Percentiles rank a stretch among this genome's conserved stretches.
Evolutionary conservation across 495 filamentous ascomycete genomes (phyloP).

Genomic region (Penicillium coprophilum): DNA sequence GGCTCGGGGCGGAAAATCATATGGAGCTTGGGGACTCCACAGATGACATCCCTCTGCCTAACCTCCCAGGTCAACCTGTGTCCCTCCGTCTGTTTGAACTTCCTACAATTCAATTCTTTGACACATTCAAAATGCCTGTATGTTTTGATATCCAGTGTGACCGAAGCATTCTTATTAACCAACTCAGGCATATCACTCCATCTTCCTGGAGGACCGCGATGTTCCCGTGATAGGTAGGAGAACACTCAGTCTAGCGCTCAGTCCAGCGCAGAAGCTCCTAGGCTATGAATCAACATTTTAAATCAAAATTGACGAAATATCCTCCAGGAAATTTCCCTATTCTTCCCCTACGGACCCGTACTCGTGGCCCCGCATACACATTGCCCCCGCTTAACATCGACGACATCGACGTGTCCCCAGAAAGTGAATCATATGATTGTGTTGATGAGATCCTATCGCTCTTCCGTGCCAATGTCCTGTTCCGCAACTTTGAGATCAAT

Average conservation of each 20-base stretch:
- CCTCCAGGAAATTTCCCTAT: slow-evolving; percentile 83
- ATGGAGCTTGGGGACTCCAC: slow-evolving; percentile 28
- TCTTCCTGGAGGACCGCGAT: slow-evolving; percentile 81
- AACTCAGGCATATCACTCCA: slow-evolving; percentile 82
- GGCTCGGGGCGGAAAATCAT: slow-evolving; percentile 48
- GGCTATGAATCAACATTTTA: slow-evolving; percentile 4
- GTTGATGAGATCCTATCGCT: slow-evolving; percentile 89
- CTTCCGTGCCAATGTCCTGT: slow-evolving; percentile 97
- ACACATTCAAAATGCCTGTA: slow-evolving; percentile 52
- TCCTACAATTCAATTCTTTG: slow-evolving; percentile 20
- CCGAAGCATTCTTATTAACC: slow-evolving; percentile 9
- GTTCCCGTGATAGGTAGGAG: slow-evolving; percentile 62
- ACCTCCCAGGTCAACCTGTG: slow-evolving; percentile 28
- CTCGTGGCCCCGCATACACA: slow-evolving; percentile 86
- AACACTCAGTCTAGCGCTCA: slow-evolving; percentile 15
- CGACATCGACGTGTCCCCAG: slow-evolving; percentile 72
- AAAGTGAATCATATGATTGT: slow-evolving; percentile 88
- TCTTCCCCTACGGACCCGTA: slow-evolving; percentile 87
- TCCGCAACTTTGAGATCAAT: slow-evolving; percentile 99
- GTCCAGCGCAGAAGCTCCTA: slow-evolving; percentile 8
- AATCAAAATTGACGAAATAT: slow-evolving; percentile 14
- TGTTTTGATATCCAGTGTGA: slow-evolving; percentile 6
- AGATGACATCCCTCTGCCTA: slow-evolving; percentile 43
- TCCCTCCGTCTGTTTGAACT: slow-evolving; percentile 15
- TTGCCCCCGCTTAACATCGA: slow-evolving; percentile 70